Evolutionary conservation across 768 basidiomycete species (phyloP).

Genomic region (Rubroboletus pulcherrimus): DNA sequence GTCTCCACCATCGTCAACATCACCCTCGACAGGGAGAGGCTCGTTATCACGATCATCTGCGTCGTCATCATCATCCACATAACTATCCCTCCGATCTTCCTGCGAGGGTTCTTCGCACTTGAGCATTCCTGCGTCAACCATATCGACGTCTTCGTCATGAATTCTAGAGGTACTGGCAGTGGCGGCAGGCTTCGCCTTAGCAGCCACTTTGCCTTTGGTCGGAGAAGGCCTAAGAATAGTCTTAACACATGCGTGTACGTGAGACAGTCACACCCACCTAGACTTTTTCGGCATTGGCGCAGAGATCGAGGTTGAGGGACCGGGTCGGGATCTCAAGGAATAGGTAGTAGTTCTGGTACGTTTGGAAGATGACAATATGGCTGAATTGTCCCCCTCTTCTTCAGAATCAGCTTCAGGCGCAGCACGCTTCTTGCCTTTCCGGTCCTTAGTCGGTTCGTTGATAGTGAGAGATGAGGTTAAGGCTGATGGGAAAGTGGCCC

Average conservation of each 20-base stretch:
- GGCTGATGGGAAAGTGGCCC: constrained; percentile 43
- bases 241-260: constrained; percentile 10
- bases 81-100: constrained; percentile 45
- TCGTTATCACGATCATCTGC: constrained; percentile 49
- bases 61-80: constrained; percentile 39
- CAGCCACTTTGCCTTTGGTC: constrained; percentile 56
- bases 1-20: constrained; percentile 42
- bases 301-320: constrained; percentile 38
- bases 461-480: constrained; percentile 52
- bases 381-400: constrained; percentile 52
- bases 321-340: constrained; percentile 60
- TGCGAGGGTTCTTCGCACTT: constrained; percentile 42
- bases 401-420: constrained; percentile 65
- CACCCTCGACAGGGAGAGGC: constrained; percentile 44
- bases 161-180: constrained; percentile 60
- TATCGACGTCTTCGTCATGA: constrained; percentile 72
- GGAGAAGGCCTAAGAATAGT: constrained; percentile 40
- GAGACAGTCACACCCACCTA: constrained; percentile 39
- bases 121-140: constrained; percentile 60
- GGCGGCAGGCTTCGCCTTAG: constrained; percentile 55
- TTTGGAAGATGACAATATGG: constrained; percentile 51
- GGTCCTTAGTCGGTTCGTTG: constrained; percentile 71
- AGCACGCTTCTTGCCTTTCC: constrained; percentile 92
- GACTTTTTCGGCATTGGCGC: constrained; percentile 74
- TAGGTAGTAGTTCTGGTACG: constrained; percentile 60